phyloP scores from a whole-genome alignment of 2,329 filamentous ascomycete species.

The Sclerotinia borealis region DNA sequence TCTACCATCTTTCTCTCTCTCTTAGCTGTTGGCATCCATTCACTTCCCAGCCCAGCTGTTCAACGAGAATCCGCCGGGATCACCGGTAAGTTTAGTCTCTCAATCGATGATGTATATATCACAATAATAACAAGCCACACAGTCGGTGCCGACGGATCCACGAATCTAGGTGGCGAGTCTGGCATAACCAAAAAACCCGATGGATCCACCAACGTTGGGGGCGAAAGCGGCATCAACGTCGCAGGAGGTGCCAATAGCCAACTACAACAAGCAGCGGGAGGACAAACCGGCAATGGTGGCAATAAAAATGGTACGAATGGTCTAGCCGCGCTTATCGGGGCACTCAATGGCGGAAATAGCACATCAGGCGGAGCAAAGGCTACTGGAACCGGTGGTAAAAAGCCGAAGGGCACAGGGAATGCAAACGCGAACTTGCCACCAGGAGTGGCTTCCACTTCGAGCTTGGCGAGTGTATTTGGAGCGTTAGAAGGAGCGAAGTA shows the following conservation, averaged over 20 bases:
- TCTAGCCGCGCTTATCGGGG: neutral
- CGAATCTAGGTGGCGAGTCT: neutral
- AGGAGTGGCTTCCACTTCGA: neutral
- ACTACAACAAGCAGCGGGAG: neutral
- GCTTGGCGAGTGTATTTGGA: constrained; percentile 7
- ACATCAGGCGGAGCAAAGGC: neutral
- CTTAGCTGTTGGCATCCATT: constrained; percentile 8
- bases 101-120: no score
- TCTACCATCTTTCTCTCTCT: constrained; percentile 3
- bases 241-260: neutral
- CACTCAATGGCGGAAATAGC: constrained; percentile 2
- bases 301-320: neutral
- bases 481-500: constrained; percentile 4
- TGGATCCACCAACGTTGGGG: constrained; percentile 1
- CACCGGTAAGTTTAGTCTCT: neutral
- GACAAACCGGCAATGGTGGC: neutral
- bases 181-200: constrained; percentile 5
- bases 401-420: neutral
- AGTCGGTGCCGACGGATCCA: neutral
- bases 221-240: constrained; percentile 1
- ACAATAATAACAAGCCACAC: neutral
- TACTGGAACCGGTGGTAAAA: neutral
- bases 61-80: constrained; percentile 5
- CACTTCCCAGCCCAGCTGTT: neutral
- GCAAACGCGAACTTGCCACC: constrained; percentile 2